Conservation (phyloP, 1,139 yeast genomes). For the Candida albicans region DNA sequence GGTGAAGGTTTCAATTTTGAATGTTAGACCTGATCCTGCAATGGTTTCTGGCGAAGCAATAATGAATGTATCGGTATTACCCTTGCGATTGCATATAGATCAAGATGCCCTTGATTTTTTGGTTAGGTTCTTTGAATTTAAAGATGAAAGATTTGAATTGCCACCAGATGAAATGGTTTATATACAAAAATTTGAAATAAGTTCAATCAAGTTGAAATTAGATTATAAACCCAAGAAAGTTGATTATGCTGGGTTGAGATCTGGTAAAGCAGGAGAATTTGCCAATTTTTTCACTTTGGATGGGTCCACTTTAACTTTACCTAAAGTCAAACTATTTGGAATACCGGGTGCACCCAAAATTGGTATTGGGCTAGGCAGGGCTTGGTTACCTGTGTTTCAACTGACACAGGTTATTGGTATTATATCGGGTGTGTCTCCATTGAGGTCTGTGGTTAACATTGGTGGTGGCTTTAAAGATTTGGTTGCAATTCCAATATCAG, state of each 20-base stretch:
- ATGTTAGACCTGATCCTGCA: slow-evolving; percentile 63
- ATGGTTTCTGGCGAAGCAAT: slow-evolving; percentile 72
- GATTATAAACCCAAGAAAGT: slow-evolving; percentile 93
- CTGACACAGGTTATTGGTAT: slow-evolving; percentile 77
- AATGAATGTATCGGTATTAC: slow-evolving; percentile 58
- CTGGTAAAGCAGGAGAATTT: slow-evolving; percentile 84
- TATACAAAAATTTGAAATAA: slow-evolving; percentile 66
- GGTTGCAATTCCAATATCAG: slow-evolving; percentile 70
- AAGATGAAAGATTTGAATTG: slow-evolving; percentile 66
- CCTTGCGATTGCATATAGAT: slow-evolving; percentile 81
- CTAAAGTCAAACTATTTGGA: slow-evolving; percentile 68
- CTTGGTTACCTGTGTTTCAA: slow-evolving; percentile 88
- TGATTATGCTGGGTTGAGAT: slow-evolving; percentile 77
- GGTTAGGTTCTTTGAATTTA: slow-evolving; percentile 76
- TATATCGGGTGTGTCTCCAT: slow-evolving; percentile 79
- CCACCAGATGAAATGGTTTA: slow-evolving; percentile 60
- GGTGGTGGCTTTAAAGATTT: slow-evolving; percentile 79
- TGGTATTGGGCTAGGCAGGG: slow-evolving; percentile 53
- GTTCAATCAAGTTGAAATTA: slow-evolving; percentile 62
- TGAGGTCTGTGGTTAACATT: slow-evolving; percentile 72
- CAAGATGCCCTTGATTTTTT: slow-evolving; percentile 90
- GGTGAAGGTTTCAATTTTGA: slow-evolving; percentile 54
- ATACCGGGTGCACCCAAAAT: slow-evolving; percentile 69
- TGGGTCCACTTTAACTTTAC: slow-evolving; percentile 71
- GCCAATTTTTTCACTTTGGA: slow-evolving; percentile 87